Evolutionary conservation across 306 rosid species (phyloP).

Genomic region (Medicago lupulina): DNA sequence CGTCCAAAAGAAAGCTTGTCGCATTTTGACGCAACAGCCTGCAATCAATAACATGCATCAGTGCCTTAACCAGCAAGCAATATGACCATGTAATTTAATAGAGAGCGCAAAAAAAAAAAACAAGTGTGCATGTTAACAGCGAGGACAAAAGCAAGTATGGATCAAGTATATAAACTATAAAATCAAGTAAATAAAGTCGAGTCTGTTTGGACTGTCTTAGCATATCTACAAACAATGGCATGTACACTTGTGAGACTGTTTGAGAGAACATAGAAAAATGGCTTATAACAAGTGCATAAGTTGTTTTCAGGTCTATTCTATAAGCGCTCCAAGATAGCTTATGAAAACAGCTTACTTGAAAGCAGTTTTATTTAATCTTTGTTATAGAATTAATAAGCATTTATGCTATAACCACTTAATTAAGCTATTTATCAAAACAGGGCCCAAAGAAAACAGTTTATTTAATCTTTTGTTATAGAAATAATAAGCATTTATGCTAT

Average conservation of each 20-base stretch:
- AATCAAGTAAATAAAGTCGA: not conserved
- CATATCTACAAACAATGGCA: not conserved
- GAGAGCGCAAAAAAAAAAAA: not conserved
- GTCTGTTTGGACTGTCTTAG: not conserved
- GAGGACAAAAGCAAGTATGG: not conserved
- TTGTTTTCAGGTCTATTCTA: not conserved
- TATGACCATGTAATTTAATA: not conserved
- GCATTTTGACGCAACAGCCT: slow-evolving; percentile 81
- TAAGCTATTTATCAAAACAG: no score
- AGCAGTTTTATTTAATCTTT: no score
- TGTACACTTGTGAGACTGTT: not conserved
- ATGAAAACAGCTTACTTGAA: no score
- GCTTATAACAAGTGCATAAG: not conserved
- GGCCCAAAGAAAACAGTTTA: no score
- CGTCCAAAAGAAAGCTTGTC: slow-evolving; percentile 73
- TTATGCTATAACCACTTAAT: no score
- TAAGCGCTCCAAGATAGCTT: no score
- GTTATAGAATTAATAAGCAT: no score
- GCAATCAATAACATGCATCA: slow-evolving; percentile 51
- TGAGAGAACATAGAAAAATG: no score
- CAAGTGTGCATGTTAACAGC: not conserved
- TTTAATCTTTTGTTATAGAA: no score
- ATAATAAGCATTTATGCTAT: no score
- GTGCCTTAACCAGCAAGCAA: slow-evolving; percentile 7
- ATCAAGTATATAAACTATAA: not conserved